phyloP scores from a whole-genome alignment of 306 rosid genomes.

The Lablab purpureus region DNA sequence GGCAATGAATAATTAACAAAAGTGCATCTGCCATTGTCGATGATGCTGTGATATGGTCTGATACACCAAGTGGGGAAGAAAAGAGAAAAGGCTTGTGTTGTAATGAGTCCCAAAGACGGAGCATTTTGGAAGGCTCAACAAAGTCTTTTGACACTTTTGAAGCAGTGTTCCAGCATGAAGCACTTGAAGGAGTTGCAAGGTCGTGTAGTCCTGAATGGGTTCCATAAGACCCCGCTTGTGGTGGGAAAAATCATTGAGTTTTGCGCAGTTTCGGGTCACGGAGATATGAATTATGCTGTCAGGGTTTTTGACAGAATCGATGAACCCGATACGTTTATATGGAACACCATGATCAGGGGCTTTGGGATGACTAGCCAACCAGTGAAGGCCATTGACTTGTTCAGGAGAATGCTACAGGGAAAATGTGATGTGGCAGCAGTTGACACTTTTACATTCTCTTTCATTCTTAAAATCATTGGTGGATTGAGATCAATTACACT shows the following conservation, averaged over 20 bases:
- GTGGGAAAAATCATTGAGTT: constrained; percentile 66
- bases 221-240: constrained; percentile 56
- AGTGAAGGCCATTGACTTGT: constrained; percentile 56
- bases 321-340: constrained; percentile 70
- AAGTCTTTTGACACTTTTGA: constrained; percentile 59
- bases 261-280: constrained; percentile 53
- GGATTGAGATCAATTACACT: constrained; percentile 50
- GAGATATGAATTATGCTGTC: constrained; percentile 64
- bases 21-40: no score
- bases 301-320: constrained; percentile 55
- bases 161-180: constrained; percentile 60
- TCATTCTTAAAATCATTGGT: constrained; percentile 66
- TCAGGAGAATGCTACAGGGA: constrained; percentile 61
- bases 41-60: no score
- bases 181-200: constrained; percentile 65
- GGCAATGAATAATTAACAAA: no score
- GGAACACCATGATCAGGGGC: constrained; percentile 84
- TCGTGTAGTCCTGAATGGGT: constrained; percentile 56
- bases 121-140: constrained; percentile 49
- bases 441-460: constrained; percentile 74
- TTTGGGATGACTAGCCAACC: constrained; percentile 58
- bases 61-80: no score
- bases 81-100: no score
- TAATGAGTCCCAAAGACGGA: constrained; percentile 41
- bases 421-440: constrained; percentile 26